Evolutionary conservation across 169 alveolate species (phyloP).

Genomic region (Cryptosporidium parvum): DNA sequence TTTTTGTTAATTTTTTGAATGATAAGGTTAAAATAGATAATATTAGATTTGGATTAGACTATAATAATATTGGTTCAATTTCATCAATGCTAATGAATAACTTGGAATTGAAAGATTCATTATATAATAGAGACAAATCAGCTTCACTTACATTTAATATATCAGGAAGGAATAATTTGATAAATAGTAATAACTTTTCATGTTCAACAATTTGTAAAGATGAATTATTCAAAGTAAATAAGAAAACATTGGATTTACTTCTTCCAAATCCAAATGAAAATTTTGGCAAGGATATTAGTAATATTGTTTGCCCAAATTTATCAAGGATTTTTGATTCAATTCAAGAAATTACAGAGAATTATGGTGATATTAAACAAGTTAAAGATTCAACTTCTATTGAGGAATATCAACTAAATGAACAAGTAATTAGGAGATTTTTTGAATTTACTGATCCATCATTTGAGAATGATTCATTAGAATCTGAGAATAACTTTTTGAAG

Average conservation of each 20-base stretch:
- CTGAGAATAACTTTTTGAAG: not conserved
- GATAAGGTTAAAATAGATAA: slow-evolving; percentile 14
- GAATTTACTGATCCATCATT: not conserved
- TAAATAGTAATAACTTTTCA: not conserved
- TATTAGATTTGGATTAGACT: slow-evolving; percentile 30
- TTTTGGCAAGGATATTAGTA: not conserved
- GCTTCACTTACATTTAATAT: slow-evolving; percentile 37
- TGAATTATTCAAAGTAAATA: slow-evolving; percentile 10
- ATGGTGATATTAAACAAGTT: not conserved
- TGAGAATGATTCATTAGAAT: not conserved
- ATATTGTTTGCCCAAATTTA: not conserved
- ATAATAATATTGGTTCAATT: slow-evolving; percentile 30
- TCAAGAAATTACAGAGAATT: not conserved
- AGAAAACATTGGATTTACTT: slow-evolving; percentile 3
- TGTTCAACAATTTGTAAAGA: not conserved
- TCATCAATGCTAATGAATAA: slow-evolving; percentile 66
- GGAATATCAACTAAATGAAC: not conserved
- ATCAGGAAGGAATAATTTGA: slow-evolving; percentile 7
- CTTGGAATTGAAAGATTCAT: slow-evolving; percentile 11
- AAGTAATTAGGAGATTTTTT: not conserved
- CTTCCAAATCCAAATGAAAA: not conserved
- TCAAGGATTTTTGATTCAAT: slow-evolving; percentile 26
- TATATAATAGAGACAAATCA: not conserved
- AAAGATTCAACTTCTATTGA: not conserved
- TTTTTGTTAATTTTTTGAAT: slow-evolving; percentile 40